Conservation (phyloP, 2,329 filamentous ascomycete genomes). For the Ophiostoma sp. region DNA sequence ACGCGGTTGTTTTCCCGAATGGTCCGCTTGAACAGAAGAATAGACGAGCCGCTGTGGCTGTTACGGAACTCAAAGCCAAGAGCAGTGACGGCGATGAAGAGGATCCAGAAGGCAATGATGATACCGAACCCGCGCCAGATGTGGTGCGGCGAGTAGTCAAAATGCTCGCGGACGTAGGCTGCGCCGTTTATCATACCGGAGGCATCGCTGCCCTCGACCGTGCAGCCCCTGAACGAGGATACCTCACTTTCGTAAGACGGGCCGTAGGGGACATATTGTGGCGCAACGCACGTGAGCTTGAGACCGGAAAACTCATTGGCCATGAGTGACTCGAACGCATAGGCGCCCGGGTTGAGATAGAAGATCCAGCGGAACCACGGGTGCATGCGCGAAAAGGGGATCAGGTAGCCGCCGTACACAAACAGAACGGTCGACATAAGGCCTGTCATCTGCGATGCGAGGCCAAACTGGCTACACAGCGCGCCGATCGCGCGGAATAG, state of each 20-base stretch:
- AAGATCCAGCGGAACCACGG: constrained; percentile 79
- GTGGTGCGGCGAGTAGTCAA: constrained; percentile 52
- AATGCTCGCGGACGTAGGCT: constrained; percentile 49
- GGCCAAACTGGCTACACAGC: constrained; percentile 55
- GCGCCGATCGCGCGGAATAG: constrained; percentile 73
- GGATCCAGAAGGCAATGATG: constrained; percentile 56
- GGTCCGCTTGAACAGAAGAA: constrained; percentile 33
- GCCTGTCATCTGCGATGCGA: constrained; percentile 41
- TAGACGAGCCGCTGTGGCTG: constrained; percentile 43
- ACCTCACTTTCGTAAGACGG: constrained; percentile 36
- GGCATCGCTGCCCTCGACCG: constrained; percentile 51
- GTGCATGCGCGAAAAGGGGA: constrained; percentile 62
- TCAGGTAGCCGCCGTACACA: constrained; percentile 65
- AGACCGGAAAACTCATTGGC: constrained; percentile 73
- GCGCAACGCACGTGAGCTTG: constrained; percentile 48
- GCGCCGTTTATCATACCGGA: constrained; percentile 50
- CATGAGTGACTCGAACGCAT: constrained; percentile 75
- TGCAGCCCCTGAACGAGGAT: constrained; percentile 49
- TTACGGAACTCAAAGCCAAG: constrained; percentile 65
- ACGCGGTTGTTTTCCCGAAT: constrained; percentile 5
- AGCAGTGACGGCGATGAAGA: constrained; percentile 58
- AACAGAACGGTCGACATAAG: constrained; percentile 59
- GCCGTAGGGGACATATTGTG: constrained; percentile 38
- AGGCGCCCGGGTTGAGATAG: constrained; percentile 72
- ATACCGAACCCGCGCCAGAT: constrained; percentile 70